Evolutionary conservation across 2,329 filamentous ascomycete genomes (phyloP), one percentile per base, ranked within the genome.

Genomic region (Colletotrichum lini): DNA sequence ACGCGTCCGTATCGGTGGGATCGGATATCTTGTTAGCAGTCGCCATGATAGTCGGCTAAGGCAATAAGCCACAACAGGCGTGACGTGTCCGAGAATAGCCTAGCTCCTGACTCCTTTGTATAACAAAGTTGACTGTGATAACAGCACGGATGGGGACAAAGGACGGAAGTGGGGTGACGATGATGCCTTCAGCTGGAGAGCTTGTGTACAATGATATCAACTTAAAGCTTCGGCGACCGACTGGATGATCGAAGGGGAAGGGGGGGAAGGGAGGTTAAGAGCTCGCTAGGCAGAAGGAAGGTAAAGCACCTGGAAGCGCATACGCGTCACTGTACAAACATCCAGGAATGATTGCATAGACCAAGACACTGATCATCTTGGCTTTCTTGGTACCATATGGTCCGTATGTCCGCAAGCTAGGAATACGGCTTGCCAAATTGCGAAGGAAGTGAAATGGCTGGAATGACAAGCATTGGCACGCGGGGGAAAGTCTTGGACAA

Each of bases 401-500:
- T 54, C 26, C 16, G 16, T 38, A n/a, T 38, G 16, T 12, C 30
- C 52, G 50, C 30, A 12, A n/a, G 16, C n/a, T 54, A n/a, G 8
- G 18, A 10, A 10, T 23, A 15, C 30, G 18, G n/a, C 23, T 61
- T 30, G 12, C n/a, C 16, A 38, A 8, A 49, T 23, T 23, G 45
- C 59, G 16, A 45, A 50, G 49, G 49, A 38, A 61, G 44, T 8
- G 35, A 61, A n/a, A 50, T 38, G 23, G 9, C 9, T 54, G n/a
- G 8, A 52, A 4, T 2, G 52, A 54, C 52, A 54, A 54, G 52
- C 30, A 61, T 61, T 61, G 59, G 59, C 59, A 61, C 50, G 59
- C 45, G 59, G 59, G 59, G 59, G 18, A 38, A 38, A 26, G 13
- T 50, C 59, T 61, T 61, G 59, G 59, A 12, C n/a, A 3, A 26